Evolutionary conservation across 1,284 basidiomycete species (phyloP).

Genomic region (Wallemia ichthyophaga): DNA sequence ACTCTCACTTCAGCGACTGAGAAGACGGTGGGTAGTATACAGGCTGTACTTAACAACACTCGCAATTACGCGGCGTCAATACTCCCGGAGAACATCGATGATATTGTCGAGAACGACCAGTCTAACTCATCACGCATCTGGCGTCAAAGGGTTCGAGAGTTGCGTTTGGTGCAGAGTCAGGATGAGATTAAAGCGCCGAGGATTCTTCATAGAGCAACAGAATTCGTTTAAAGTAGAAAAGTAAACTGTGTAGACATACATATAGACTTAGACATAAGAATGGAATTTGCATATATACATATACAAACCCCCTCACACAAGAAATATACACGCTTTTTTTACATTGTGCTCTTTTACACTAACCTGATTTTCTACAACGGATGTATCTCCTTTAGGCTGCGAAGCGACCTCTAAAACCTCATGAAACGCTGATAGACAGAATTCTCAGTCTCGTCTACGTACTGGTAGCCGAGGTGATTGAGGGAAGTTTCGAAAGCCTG

Average conservation of each 20-base stretch:
- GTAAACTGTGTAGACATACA: no score
- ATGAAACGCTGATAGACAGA: slow-evolving; percentile 53
- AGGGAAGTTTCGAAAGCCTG: slow-evolving; percentile 43
- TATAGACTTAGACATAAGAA: no score
- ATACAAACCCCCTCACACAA: no score
- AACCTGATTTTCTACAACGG: no score
- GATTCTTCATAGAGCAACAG: slow-evolving; percentile 1
- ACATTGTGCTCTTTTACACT: no score
- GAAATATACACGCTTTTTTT: no score
- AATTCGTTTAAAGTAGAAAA: no score
- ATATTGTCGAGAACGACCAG: slow-evolving; percentile 29
- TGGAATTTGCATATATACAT: no score
- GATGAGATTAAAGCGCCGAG: slow-evolving; percentile 19
- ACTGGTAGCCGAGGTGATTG: slow-evolving; percentile 47
- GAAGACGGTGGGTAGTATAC: slow-evolving; percentile 45
- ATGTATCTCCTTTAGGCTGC: no score
- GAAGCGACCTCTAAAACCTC: slow-evolving; percentile 10
- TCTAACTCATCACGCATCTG: slow-evolving; percentile 25
- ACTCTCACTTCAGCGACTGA: slow-evolving; percentile 22
- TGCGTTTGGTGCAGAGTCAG: slow-evolving; percentile 47
- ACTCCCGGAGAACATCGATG: slow-evolving; percentile 33
- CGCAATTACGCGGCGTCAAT: slow-evolving; percentile 19
- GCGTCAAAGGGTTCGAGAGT: slow-evolving; percentile 49
- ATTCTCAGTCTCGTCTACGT: slow-evolving; percentile 79
- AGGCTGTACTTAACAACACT: slow-evolving; percentile 48